phyloP scores from a whole-genome alignment of 768 basidiomycete genomes.

The Clitopilus hobsonii region DNA sequence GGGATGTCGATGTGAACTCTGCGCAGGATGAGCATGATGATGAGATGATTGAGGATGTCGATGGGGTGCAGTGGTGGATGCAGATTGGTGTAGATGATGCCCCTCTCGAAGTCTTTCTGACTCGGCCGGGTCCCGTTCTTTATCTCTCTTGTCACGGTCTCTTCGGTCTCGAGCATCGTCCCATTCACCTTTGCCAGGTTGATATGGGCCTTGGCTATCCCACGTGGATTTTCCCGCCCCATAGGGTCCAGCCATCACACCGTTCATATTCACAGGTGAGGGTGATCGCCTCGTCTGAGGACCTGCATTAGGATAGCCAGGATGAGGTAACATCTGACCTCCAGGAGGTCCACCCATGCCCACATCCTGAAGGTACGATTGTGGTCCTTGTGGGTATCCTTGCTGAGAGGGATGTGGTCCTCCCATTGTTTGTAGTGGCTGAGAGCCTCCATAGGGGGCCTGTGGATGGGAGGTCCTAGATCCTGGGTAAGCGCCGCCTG shows the following conservation, averaged over 20 bases:
- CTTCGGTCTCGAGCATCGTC: conserved; percentile 17
- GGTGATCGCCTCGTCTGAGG: conserved; percentile 17
- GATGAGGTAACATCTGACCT: conserved; percentile 23
- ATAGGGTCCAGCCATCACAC: conserved; percentile 20
- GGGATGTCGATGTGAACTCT: conserved; percentile 43
- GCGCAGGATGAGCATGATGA: conserved; percentile 35
- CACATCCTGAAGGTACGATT: conserved; percentile 1
- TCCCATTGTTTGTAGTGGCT: background rate
- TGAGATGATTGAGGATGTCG: too few species aligned
- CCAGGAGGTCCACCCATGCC: conserved; percentile 3
- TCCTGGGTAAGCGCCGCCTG: background rate
- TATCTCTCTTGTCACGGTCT: conserved; percentile 22
- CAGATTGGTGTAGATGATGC: conserved; percentile 30
- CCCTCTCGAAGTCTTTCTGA: conserved; percentile 26
- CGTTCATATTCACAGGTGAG: conserved; percentile 14
- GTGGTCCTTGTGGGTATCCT: conserved; percentile 10
- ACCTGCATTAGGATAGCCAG: conserved; percentile 8
- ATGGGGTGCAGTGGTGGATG: too few species aligned
- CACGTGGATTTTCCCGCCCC: conserved; percentile 23
- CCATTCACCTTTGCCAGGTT: conserved; percentile 14
- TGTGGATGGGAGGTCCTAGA: conserved; percentile 7
- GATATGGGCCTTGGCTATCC: background rate
- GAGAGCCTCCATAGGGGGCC: background rate
- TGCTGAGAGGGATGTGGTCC: conserved; percentile 13
- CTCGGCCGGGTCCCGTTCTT: conserved; percentile 18